A percentile compares a stretch with the other conserved stretches of the same genome.
Conservation (phyloP, 345 rosid species). For the Brassica nigra region DNA sequence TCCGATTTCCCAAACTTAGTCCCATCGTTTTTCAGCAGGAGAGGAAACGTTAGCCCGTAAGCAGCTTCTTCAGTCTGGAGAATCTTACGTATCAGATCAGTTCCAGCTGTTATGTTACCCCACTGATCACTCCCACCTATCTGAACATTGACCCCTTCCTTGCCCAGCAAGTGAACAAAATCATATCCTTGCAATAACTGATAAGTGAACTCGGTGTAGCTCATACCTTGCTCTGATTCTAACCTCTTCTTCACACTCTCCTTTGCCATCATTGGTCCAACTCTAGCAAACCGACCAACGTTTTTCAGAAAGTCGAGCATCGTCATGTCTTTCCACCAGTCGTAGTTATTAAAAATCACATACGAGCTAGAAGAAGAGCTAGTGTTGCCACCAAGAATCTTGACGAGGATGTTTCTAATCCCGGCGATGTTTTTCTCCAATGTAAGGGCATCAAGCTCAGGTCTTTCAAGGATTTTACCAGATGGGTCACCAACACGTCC, state of each 20-base stretch:
- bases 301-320: conserved; percentile 77
- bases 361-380: conserved; percentile 28
- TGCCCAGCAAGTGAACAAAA: conserved; percentile 64
- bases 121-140: conserved; percentile 99
- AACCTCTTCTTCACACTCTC: conserved; percentile 93
- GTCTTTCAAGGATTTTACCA: conserved; percentile 89
- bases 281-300: conserved; percentile 82
- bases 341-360: conserved; percentile 75
- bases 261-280: conserved; percentile 82
- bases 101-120: conserved; percentile 96
- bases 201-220: conserved; percentile 89
- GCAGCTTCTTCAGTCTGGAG: conserved; percentile 68
- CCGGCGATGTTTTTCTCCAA: conserved; percentile 64
- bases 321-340: conserved; percentile 91
- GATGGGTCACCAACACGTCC: conserved; percentile 94
- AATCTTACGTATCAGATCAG: conserved; percentile 81
- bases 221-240: conserved; percentile 93
- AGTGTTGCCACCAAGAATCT: conserved; percentile 45
- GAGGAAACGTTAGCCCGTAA: conserved; percentile 89
- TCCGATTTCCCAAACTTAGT: conserved; percentile 94
- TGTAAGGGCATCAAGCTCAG: conserved; percentile 63
- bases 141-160: conserved; percentile 78
- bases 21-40: conserved; percentile 82
- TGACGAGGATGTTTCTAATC: conserved; percentile 50
- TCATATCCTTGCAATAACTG: conserved; percentile 94